A percentile compares a stretch with the other conserved stretches of the same genome.
phyloP scores from a whole-genome alignment of 495 filamentous ascomycete species.

The Podospora didyma region DNA sequence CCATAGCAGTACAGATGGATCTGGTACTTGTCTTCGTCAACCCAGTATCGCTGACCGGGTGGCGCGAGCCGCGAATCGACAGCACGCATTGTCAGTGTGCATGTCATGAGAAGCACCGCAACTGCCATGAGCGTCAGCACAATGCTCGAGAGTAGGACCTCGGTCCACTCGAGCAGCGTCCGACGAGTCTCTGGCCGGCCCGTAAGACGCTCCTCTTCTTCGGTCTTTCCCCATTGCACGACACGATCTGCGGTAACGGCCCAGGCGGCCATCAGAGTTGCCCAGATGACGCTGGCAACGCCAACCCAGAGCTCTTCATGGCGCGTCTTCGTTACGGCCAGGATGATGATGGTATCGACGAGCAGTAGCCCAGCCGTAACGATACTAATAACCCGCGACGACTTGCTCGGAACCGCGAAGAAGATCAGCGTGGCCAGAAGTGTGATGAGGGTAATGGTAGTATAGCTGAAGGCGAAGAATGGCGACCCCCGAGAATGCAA shows the following conservation, averaged over 20 bases:
- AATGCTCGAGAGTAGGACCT: constrained; percentile 72
- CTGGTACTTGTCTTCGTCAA: constrained; percentile 76
- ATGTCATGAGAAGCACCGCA: constrained; percentile 68
- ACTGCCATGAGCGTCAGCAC: constrained; percentile 61
- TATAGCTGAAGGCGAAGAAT: constrained; percentile 82
- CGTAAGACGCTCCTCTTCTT: constrained; percentile 90
- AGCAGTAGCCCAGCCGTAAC: constrained; percentile 69
- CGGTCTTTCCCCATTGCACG: constrained; percentile 81
- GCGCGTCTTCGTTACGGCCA: constrained; percentile 65
- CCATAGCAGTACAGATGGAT: constrained; percentile 84
- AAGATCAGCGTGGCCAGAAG: constrained; percentile 77
- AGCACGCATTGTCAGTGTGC: constrained; percentile 71
- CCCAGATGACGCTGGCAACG: constrained; percentile 75
- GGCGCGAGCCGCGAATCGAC: constrained; percentile 66
- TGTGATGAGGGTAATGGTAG: constrained; percentile 67
- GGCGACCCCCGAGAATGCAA: constrained; percentile 83
- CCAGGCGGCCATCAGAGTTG: constrained; percentile 43
- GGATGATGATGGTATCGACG: constrained; percentile 72
- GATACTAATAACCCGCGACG: constrained; percentile 64
- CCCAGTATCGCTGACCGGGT: constrained; percentile 69
- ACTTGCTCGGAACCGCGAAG: constrained; percentile 76
- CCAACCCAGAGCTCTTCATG: constrained; percentile 88
- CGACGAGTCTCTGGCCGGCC: constrained; percentile 84
- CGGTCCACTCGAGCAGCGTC: constrained; percentile 75
- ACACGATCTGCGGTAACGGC: constrained; percentile 47